Evolutionary conservation across 306 rosid genomes (phyloP).

Genomic region (Cotoneaster glaucophyllus): DNA sequence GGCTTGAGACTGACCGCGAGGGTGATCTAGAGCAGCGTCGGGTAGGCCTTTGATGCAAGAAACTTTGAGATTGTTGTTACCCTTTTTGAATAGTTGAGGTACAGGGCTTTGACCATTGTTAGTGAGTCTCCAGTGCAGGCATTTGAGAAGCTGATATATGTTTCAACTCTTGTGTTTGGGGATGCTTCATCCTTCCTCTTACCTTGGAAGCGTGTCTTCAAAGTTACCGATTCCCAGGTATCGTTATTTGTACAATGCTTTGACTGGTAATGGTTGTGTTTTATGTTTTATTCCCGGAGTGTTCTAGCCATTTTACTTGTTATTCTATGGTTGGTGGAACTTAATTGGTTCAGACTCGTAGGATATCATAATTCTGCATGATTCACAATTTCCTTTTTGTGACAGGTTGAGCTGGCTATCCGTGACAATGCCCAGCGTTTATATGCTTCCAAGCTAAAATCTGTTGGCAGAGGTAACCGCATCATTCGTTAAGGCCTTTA

Average conservation of each 20-base stretch:
- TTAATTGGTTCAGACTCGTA: background rate
- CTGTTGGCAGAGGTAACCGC: slow-evolving; percentile 71
- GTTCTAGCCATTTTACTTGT: background rate
- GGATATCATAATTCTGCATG: background rate
- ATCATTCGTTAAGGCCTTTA: slow-evolving; percentile 8
- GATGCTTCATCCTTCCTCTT: slow-evolving; percentile 95
- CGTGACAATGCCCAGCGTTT: slow-evolving; percentile 91
- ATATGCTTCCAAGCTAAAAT: slow-evolving; percentile 72
- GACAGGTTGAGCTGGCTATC: slow-evolving; percentile 83
- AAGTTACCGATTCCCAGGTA: slow-evolving; percentile 92
- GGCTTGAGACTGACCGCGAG: slow-evolving; percentile 94
- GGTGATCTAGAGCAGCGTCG: slow-evolving; percentile 79
- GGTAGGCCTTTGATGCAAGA: slow-evolving; percentile 47
- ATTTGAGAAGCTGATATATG: slow-evolving; percentile 93
- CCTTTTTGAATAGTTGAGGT: slow-evolving; percentile 13
- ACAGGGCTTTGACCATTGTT: slow-evolving; percentile 71
- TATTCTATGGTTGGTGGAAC: background rate
- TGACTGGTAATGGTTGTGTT: background rate
- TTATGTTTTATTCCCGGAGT: background rate
- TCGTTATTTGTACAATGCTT: background rate
- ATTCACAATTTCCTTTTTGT: slow-evolving; percentile 11
- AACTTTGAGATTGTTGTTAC: background rate
- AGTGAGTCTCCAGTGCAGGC: slow-evolving; percentile 95
- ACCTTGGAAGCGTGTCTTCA: slow-evolving; percentile 98
- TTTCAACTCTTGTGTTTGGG: slow-evolving; percentile 89